Base-by-base conservation (phyloP, 2,329 filamentous ascomycete species). In the Hawksworthiomyces lignivorus region DNA sequence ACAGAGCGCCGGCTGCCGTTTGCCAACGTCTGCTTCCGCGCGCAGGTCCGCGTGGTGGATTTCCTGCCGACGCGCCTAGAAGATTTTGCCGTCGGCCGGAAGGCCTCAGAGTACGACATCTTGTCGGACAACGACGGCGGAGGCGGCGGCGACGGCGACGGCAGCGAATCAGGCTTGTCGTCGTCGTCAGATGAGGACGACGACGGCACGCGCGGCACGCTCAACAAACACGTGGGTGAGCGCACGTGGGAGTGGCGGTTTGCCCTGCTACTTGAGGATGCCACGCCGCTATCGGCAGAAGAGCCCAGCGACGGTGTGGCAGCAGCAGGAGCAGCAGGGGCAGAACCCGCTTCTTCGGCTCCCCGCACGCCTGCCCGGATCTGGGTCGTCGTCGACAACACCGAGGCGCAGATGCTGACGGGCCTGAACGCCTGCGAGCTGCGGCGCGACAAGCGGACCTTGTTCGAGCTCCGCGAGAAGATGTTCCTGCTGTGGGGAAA, bases 401-500 rank as follows among this genome's bases (percentile, higher is more conserved):
- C 45, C 9, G 63, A 68, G 17, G 75, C 62, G 2, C 69, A 77
- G 50, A 67, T 64, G 36, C 63, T 80, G 3, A 56, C 65, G 0
- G 55, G 56, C 30, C 56, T 75, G 6, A 67, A 75, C 39, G 73
- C 75, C 1, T 59, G 59, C 36, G 61, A 76, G 58, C 69, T 95
- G 26, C 72, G 70, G 17, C 56, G 60, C n/a, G 64, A 83, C 33
- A 52, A 60, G 3, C 39, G 58, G 0, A 54, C 62, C 1, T 63
- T 92, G 1, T 56, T 53, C 4, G 48, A 58, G 7, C 62, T 96
- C 5, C 73, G 77, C 38, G 77, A 94, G 51, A 80, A 75, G 51
- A 67, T 96, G 42, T 90, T 82, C 56, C 65, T 77, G 27, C 68
- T 96, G 2, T 97, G 90, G 89, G 90, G 90, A 2, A 77, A 95